Base-by-base conservation (phyloP, 2,329 filamentous ascomycete genomes). In the Nemania sp. region DNA sequence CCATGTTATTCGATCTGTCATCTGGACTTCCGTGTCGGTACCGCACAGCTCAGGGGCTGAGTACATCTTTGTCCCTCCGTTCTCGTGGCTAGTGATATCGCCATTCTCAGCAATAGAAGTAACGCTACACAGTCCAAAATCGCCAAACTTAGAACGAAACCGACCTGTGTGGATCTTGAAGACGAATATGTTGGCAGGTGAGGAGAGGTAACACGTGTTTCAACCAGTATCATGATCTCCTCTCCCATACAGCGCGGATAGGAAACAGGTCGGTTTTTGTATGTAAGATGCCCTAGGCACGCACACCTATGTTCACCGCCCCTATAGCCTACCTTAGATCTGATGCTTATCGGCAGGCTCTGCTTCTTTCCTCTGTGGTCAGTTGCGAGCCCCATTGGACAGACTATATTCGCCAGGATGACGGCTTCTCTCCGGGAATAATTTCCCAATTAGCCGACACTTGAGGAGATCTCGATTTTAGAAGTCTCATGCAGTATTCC, bases 21-120 rank as follows among this genome's bases (percentile, higher is more conserved):
- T 51, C 17, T 18, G 9, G 13, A 51, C 20, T 18, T 46, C 40
- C 4, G 3, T 10, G 17, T 57, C 17, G 9, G 32, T 37, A 9
- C 13, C 6, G 10, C 34, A 45, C 18, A 51, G 46, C 29, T 57
- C 55, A 18, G 48, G 47, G 20, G 55, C 47, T 18, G 55, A 57
- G 32, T 51, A 52, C 42, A 52, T 47, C 32, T 18, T 35, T 10
- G 55, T 52, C 12, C 48, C 55, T 25, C 46, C 37, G 37, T 50
- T 43, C 18, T 50, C 37, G 3, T 17, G 1, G 1, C 54, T 45
- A 13, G 35, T 49, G n/a, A 35, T 11, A 20, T 40, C 25, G 7
- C 54, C 54, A 43, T 43, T 17, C n/a, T n/a, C n/a, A n/a, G n/a
- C n/a, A n/a, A n/a, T n/a, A n/a, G n/a, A n/a, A n/a, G n/a, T n/a